These are phyloP conservation scores for Lactarius hatsudake DNA, from an alignment of 768 basidiomycete genomes.

Conservation along the genomic window DNA sequence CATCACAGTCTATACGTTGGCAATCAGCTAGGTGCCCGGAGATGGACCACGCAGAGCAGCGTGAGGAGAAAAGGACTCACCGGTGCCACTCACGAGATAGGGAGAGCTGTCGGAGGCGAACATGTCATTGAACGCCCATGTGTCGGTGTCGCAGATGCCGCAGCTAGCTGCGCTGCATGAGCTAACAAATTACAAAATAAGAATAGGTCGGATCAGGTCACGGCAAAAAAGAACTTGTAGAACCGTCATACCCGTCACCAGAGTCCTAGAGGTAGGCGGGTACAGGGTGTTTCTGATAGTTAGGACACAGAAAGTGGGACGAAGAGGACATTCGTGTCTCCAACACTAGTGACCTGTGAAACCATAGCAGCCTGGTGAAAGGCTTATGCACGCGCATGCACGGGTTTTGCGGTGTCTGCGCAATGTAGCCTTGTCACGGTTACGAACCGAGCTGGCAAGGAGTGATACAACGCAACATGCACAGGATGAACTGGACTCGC, in stretches of 20 bases:
- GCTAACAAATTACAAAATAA: not conserved
- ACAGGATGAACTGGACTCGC: too few relatives aligned
- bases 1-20: not conserved
- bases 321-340: too few relatives aligned
- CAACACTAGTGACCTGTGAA: too few relatives aligned
- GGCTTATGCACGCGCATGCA: not conserved
- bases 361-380: too few relatives aligned
- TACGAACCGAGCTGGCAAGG: slow-evolving; percentile 39
- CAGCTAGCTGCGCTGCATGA: not conserved
- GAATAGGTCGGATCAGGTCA: too few relatives aligned
- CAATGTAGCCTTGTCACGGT: slow-evolving; percentile 49
- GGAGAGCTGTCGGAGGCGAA: too few relatives aligned
- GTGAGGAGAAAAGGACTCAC: not conserved
- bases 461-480: too few relatives aligned
- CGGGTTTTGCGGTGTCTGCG: slow-evolving; percentile 39
- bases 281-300: not conserved
- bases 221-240: not conserved
- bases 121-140: too few relatives aligned
- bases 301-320: not conserved
- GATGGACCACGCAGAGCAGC: not conserved
- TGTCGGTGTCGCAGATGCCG: not conserved
- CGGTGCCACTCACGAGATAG: too few relatives aligned
- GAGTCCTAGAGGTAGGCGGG: not conserved
- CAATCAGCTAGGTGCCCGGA: not conserved
- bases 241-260: not conserved